Evolutionary conservation across 75 land plant species (phyloP).

Genomic region (Sequoiadendron giganteum): DNA sequence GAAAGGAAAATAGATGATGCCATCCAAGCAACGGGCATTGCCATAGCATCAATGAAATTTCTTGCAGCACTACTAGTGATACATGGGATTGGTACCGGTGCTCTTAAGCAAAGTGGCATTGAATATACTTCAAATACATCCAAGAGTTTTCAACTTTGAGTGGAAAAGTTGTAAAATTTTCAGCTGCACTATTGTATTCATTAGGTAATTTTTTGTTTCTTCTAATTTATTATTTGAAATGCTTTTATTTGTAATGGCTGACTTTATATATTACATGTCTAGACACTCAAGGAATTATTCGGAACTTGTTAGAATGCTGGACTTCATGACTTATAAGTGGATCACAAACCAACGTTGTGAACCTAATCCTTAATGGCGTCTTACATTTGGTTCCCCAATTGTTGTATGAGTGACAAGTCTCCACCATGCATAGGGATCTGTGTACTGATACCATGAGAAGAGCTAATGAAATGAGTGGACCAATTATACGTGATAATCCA

Average conservation of each 20-base stretch:
- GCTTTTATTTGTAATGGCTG: neutral
- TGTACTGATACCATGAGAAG: too few relatives aligned
- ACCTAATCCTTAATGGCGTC: too few relatives aligned
- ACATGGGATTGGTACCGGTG: slow-evolving; percentile 91
- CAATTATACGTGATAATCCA: too few relatives aligned
- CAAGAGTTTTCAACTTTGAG: slow-evolving; percentile 75
- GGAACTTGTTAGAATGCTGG: neutral
- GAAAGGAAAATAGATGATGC: slow-evolving; percentile 83
- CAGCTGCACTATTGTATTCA: slow-evolving; percentile 80
- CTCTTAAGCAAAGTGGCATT: slow-evolving; percentile 58
- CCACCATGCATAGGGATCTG: too few relatives aligned
- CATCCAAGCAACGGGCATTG: slow-evolving; percentile 44
- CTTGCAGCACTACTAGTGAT: slow-evolving; percentile 59
- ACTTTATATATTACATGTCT: neutral
- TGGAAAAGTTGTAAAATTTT: slow-evolving; percentile 72
- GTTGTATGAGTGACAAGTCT: too few relatives aligned
- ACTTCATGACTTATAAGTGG: too few relatives aligned
- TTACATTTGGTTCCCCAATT: too few relatives aligned
- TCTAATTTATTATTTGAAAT: neutral
- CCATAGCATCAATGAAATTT: slow-evolving; percentile 35
- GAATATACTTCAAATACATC: slow-evolving; percentile 54
- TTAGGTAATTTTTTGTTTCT: slow-evolving; percentile 29
- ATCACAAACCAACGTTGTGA: too few relatives aligned
- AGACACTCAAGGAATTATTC: neutral
- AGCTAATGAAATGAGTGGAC: too few relatives aligned